These are phyloP conservation scores for Fusarium heterosporum DNA, from an alignment of 2,329 filamentous ascomycete genomes.

Conservation along the genomic window DNA sequence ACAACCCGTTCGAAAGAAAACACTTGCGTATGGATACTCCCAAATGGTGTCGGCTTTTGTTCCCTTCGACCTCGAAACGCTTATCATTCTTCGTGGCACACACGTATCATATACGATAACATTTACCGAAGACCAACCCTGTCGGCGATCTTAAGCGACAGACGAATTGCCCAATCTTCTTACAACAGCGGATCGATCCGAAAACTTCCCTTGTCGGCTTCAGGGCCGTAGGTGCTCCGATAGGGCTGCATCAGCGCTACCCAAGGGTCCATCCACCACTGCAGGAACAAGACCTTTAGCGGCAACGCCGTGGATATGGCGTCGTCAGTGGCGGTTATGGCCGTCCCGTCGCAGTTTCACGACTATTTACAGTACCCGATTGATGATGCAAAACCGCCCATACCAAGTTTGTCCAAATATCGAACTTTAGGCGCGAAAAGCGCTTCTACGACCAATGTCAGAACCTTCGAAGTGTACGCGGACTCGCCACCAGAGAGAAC, in stretches of 20 bases:
- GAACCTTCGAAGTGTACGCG: constrained; percentile 48
- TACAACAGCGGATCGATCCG: constrained; percentile 30
- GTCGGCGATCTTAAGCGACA: constrained; percentile 31
- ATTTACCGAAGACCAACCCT: constrained; percentile 28
- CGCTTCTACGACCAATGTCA: constrained; percentile 46
- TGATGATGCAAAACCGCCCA: constrained; percentile 33
- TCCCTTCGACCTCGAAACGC: neutral
- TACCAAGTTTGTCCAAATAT: constrained; percentile 48
- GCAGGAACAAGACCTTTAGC: constrained; percentile 37
- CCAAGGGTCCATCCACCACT: constrained; percentile 34
- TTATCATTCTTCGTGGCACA: constrained; percentile 4
- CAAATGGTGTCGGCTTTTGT: neutral
- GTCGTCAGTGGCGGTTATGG: constrained; percentile 22
- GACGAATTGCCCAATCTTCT: constrained; percentile 25
- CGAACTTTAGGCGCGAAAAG: constrained; percentile 53
- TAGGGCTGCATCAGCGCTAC: constrained; percentile 40
- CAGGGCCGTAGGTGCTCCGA: constrained; percentile 31
- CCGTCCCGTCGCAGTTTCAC: constrained; percentile 31
- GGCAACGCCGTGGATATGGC: constrained; percentile 29
- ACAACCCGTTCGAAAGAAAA: neutral
- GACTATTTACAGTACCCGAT: constrained; percentile 27
- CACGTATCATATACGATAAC: constrained; percentile 12
- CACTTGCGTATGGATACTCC: neutral
- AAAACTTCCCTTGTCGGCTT: constrained; percentile 21
- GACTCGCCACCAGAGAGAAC: constrained; percentile 21